Conservation (phyloP, 257 asterid genomes). For the Mentha longifolia region DNA sequence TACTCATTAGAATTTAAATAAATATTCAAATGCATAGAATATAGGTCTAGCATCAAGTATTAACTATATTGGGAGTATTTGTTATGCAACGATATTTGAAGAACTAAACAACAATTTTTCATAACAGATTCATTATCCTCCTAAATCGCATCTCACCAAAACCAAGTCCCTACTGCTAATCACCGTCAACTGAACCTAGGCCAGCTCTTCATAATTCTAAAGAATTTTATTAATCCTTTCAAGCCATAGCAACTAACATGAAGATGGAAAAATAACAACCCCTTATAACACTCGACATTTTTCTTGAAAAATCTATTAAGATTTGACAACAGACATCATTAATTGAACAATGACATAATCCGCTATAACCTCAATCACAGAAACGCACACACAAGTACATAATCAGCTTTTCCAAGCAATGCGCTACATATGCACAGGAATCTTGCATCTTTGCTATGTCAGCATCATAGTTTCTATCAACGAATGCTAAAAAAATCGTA, state of each 20-base stretch:
- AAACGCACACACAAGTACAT: neutral
- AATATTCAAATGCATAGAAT: neutral
- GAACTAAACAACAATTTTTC: neutral
- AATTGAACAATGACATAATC: neutral
- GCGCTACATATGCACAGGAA: neutral
- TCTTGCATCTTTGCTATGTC: constrained; percentile 2
- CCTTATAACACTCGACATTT: neutral
- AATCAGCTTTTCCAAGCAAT: neutral
- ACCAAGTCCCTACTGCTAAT: neutral
- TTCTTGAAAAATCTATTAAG: neutral
- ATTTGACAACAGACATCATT: neutral
- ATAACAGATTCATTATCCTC: neutral
- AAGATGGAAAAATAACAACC: neutral
- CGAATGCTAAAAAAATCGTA: neutral
- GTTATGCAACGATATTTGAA: no score
- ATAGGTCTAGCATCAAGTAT: neutral
- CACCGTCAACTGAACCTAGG: neutral
- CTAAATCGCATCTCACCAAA: neutral
- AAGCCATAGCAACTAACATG: neutral
- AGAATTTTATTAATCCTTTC: neutral
- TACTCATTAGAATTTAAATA: neutral
- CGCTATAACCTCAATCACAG: neutral
- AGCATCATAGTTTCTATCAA: constrained; percentile 5
- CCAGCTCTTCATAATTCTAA: neutral
- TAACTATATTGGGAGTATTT: no score